phyloP scores from a whole-genome alignment of 225 moss, liverwort and hornwort species.

The Pseudoscleropodium purum region DNA sequence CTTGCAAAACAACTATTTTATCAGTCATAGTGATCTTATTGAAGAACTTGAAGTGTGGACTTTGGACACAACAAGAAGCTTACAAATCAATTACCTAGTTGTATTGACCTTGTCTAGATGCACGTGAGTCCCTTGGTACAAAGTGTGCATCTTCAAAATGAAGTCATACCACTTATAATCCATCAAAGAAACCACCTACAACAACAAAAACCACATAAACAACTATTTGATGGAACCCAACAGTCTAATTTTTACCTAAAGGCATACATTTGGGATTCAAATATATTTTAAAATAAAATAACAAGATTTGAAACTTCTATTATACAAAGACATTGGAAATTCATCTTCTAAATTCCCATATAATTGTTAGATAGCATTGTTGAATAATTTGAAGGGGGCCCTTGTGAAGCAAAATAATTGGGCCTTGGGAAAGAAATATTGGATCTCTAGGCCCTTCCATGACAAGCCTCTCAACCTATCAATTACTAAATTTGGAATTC shows the following conservation, averaged over 20 bases:
- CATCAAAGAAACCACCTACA: slow-evolving; percentile 60
- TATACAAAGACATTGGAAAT: not conserved
- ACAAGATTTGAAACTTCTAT: not conserved
- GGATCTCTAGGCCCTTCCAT: not conserved
- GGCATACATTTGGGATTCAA: not conserved
- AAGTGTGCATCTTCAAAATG: slow-evolving; percentile 60
- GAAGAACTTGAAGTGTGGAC: not conserved
- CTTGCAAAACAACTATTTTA: slow-evolving; percentile 6
- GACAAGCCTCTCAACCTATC: not conserved
- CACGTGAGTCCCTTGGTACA: slow-evolving; percentile 80
- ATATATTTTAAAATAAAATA: not conserved
- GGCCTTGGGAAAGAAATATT: not conserved
- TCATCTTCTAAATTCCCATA: not conserved
- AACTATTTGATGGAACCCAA: not conserved
- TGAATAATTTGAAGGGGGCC: not conserved
- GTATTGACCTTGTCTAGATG: slow-evolving; percentile 43
- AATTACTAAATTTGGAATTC: not conserved
- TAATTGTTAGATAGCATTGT: not conserved
- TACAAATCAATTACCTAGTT: slow-evolving; percentile 19
- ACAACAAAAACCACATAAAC: not conserved
- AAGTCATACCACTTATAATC: slow-evolving; percentile 90
- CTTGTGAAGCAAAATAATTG: not conserved
- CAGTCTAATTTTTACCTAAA: not conserved
- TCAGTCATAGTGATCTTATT: slow-evolving; percentile 27
- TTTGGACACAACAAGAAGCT: not conserved